Base-by-base conservation (phyloP, 2,329 filamentous ascomycete genomes). In the Rhinocladiella similis region DNA sequence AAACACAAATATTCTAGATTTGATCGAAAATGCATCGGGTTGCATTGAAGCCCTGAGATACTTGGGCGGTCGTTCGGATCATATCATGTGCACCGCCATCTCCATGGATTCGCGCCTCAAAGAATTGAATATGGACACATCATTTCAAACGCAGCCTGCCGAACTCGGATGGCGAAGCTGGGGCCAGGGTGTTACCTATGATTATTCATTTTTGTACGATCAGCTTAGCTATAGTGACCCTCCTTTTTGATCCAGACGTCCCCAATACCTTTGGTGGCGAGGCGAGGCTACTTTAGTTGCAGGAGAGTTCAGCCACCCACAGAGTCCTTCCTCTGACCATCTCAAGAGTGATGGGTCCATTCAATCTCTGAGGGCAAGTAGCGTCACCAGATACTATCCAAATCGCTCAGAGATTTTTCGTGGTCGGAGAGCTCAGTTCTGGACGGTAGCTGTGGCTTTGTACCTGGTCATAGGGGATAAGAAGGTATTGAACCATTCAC, bases 401-500 rank as follows among this genome's bases (percentile, higher is more conserved):
- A 47, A 47, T 47, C 14, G 18, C 16, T 47, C 45, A 47, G 45
- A 19, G 22, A n/a, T n/a, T 47, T 10, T 47, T 16, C 18, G 45
- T 47, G 45, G 25, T 47, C 45, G 45, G 9, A 13, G 45, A 27
- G 45, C 45, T 47, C 45, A 47, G 45, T 6, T 47, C 29, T 33
- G 29, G 10, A 33, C 10, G 16, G 49, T 27, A 22, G 49, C 49
- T n/a, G 33, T 51, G 19, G 49, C 49, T 42, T 51, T 51, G 16
- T 51, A 51, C 36, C 45, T 42, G 36, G 49, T 51, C 49, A 51
- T 51, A 13, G 49, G 49, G 35, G 19, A 51, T 42, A 51, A 51
- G 20, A 51, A 51, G 38, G 49, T 51, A 51, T 51, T 51, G 49
- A 51, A 51, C 49, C 49, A 51, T 45, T 51, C 49, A 27, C 49